Percentiles rank a stretch among this genome's conserved stretches.
phyloP scores from a whole-genome alignment of 306 rosid species.

The Quercus bicolor region DNA sequence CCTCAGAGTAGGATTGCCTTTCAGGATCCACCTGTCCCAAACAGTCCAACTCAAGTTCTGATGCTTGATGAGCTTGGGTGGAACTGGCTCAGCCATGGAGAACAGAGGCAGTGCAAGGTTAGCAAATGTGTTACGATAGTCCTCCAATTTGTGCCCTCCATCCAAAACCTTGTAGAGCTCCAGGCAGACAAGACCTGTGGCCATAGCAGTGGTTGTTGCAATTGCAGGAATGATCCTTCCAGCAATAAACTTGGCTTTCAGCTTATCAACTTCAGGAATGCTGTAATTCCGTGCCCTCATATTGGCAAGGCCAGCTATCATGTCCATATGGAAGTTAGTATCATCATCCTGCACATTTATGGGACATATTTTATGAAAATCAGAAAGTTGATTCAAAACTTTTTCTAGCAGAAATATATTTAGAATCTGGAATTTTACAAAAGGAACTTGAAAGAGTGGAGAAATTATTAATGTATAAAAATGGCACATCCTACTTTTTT shows the following conservation, averaged over 20 bases:
- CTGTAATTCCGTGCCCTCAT: slow-evolving; percentile 97
- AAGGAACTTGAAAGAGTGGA: background rate
- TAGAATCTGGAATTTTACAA: background rate
- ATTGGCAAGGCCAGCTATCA: slow-evolving; percentile 95
- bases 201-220: slow-evolving; percentile 96
- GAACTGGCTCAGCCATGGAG: slow-evolving; percentile 94
- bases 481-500: background rate
- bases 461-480: background rate
- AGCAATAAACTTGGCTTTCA: slow-evolving; percentile 94
- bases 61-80: slow-evolving; percentile 76
- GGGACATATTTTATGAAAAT: background rate
- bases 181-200: slow-evolving; percentile 89
- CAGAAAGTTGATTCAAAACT: background rate
- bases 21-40: slow-evolving; percentile 91
- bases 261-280: slow-evolving; percentile 95
- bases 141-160: slow-evolving; percentile 80
- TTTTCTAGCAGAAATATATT: background rate
- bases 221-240: slow-evolving; percentile 96
- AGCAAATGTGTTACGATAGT: slow-evolving; percentile 86
- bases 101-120: slow-evolving; percentile 83
- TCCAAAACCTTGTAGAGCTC: slow-evolving; percentile 87
- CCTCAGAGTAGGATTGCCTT: slow-evolving; percentile 74
- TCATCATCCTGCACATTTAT: slow-evolving; percentile 79
- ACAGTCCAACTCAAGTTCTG: slow-evolving; percentile 85
- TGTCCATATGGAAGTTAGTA: slow-evolving; percentile 91